Base-by-base conservation (phyloP, 2,329 filamentous ascomycete species). In the Ophiocordyceps camponoti-saundersi region DNA sequence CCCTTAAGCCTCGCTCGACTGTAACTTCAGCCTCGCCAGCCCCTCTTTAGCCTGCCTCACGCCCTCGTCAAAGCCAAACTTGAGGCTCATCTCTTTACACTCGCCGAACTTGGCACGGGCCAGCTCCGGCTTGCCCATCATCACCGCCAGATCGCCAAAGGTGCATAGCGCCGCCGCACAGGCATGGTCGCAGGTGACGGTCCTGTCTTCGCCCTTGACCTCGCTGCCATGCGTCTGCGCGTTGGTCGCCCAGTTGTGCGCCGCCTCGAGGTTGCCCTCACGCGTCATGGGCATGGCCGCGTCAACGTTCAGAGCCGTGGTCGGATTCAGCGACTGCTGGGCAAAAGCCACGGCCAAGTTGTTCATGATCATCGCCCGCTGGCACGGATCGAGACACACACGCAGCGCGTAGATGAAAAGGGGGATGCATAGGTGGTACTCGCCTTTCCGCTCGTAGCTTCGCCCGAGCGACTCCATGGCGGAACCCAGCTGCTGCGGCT, bases 91-190 rank as follows among this genome's bases (percentile, higher is more conserved):
- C 20, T 70, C 70, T 47, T 77, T 72, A 11, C 84, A 82, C 59
- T 93, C 76, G 47, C 72, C 65, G 57, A 85, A 95, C 57, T 75
- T 75, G 54, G 70, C 71, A 55, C 72, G 72, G 2, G 90, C 88
- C 53, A 83, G 72, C 4, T 67, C 66, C 1, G 70, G 56, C 54
- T 84, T 73, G 1, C 82, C 81, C 49, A 80, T 65, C 74, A 92
- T 80, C 53, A 84, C 79, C 1, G 85, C 82, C 53, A 95, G 81
- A 55, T 93, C 85, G 22, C 80, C 90, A 46, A 95, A 74, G 59
- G 93, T 94, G 61, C 86, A 84, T n/a, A 85, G 79, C 8, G 89
- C 84, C 6, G 82, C 83, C 2, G 82, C 83, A 57, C 89, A 95
- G 1, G 82, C 85, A 48, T 82, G 63, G 59, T 94, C 87, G 57